phyloP scores from a whole-genome alignment of 768 basidiomycete species.

The Mycena polygramma region DNA sequence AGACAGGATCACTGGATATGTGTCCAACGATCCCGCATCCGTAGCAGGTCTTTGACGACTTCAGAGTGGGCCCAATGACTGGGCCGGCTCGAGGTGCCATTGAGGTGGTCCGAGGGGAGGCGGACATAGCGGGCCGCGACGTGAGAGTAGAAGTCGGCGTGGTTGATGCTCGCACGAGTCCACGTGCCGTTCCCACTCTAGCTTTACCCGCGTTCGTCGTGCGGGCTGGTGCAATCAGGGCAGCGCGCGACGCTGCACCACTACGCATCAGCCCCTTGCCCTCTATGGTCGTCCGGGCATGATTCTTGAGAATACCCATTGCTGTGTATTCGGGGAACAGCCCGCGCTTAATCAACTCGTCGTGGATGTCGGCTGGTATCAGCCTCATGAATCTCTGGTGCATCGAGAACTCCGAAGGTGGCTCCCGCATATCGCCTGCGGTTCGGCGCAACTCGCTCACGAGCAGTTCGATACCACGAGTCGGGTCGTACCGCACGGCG shows the following conservation, averaged over 20 bases:
- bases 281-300: slow-evolving; percentile 1
- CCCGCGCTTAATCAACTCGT: not conserved
- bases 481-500: not conserved
- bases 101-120: too few species aligned
- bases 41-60: not conserved
- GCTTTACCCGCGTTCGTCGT: too few species aligned
- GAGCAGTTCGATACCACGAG: not conserved
- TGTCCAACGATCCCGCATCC: not conserved
- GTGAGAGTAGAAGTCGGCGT: not conserved
- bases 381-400: slow-evolving; percentile 9
- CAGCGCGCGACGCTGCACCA: too few species aligned
- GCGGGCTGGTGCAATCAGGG: too few species aligned
- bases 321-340: not conserved
- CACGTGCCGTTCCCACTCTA: not conserved
- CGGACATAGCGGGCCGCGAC: too few species aligned
- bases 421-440: slow-evolving; percentile 1
- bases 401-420: not conserved
- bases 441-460: slow-evolving; percentile 5
- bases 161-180: not conserved
- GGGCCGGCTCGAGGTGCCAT: not conserved
- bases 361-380: not conserved
- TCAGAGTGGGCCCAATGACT: not conserved
- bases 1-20: not conserved
- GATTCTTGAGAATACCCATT: not conserved
- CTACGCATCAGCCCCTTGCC: not conserved